These are phyloP conservation scores for Wickerhamomyces sydowiorum DNA, from an alignment of 805 yeast genomes.

Conservation along the genomic window DNA sequence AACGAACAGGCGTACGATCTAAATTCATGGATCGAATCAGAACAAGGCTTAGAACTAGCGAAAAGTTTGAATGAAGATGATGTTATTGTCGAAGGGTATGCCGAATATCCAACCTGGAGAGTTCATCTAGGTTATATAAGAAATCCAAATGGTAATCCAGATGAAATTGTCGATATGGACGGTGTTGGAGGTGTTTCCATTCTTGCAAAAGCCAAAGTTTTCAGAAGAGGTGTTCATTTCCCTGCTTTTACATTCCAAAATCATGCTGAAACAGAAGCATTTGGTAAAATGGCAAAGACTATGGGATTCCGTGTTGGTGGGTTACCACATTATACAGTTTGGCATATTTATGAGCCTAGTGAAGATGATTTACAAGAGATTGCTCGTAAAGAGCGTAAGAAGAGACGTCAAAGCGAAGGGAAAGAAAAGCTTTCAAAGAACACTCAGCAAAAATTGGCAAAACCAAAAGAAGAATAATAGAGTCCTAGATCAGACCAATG, in stretches of 20 bases:
- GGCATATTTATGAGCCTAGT: conserved; percentile 91
- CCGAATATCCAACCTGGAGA: conserved; percentile 83
- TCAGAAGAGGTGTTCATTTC: conserved; percentile 75
- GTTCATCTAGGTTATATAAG: conserved; percentile 74
- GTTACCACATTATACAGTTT: conserved; percentile 79
- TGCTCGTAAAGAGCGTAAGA: conserved; percentile 61
- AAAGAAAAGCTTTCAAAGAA: conserved; percentile 1
- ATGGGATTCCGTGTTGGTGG: conserved; percentile 87
- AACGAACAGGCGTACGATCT: conserved; percentile 92
- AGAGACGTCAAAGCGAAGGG: conserved; percentile 35
- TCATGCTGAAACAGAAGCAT: conserved; percentile 86
- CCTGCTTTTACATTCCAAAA: conserved; percentile 81
- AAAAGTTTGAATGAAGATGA: conserved; percentile 65
- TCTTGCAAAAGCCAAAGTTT: conserved; percentile 65
- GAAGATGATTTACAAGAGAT: conserved; percentile 74
- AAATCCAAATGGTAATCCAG: conserved; percentile 51
- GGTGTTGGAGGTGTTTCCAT: conserved; percentile 89
- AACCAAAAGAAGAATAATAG: not conserved
- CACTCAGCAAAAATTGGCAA: not conserved
- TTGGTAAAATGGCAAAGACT: conserved; percentile 71
- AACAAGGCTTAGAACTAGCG: conserved; percentile 66
- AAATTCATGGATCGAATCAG: conserved; percentile 93
- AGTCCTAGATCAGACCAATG: not conserved
- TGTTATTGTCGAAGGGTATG: conserved; percentile 85
- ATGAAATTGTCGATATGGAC: conserved; percentile 65